These are phyloP conservation scores for Ulota crispa DNA, from an alignment of 225 moss, liverwort and hornwort genomes.

Conservation along the genomic window DNA sequence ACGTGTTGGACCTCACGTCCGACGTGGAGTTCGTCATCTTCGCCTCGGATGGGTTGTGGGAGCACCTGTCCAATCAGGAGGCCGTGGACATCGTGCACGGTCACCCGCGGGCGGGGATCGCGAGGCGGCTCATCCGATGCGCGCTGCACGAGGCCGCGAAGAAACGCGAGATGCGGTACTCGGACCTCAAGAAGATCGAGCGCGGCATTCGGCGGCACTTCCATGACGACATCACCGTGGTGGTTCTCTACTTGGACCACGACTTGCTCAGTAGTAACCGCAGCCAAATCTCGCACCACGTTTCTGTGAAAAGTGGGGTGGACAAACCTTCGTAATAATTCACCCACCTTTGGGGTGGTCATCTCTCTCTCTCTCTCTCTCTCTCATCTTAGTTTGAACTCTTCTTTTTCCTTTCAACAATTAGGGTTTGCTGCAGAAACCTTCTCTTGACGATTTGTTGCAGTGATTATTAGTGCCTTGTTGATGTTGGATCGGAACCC, in stretches of 20 bases:
- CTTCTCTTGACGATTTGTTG: conserved; percentile 18
- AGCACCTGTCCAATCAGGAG: conserved; percentile 84
- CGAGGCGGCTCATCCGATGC: conserved; percentile 66
- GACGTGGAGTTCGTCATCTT: conserved; percentile 78
- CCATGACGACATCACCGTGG: conserved; percentile 65
- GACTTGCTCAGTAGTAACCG: conserved; percentile 42
- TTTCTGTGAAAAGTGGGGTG: conserved; percentile 50
- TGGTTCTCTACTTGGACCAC: conserved; percentile 49
- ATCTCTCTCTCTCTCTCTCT: background rate
- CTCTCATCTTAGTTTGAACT: background rate
- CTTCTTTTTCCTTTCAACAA: conserved; percentile 8
- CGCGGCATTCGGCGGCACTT: conserved; percentile 84
- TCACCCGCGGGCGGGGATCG: conserved; percentile 69
- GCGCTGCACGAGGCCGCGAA: conserved; percentile 88
- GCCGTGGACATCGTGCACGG: conserved; percentile 77
- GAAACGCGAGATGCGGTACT: conserved; percentile 92
- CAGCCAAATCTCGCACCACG: conserved; percentile 29
- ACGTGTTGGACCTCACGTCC: conserved; percentile 45
- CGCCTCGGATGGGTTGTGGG: conserved; percentile 91
- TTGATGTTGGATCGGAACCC: conserved; percentile 10
- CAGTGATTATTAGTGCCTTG: conserved; percentile 13
- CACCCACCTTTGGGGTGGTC: background rate
- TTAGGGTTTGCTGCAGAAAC: conserved; percentile 19
- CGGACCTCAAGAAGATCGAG: conserved; percentile 85
- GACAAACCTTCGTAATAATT: conserved; percentile 32